These are phyloP conservation scores for Cryptococcus maquisensis DNA, from an alignment of 1,284 basidiomycete species.

Conservation along the genomic window DNA sequence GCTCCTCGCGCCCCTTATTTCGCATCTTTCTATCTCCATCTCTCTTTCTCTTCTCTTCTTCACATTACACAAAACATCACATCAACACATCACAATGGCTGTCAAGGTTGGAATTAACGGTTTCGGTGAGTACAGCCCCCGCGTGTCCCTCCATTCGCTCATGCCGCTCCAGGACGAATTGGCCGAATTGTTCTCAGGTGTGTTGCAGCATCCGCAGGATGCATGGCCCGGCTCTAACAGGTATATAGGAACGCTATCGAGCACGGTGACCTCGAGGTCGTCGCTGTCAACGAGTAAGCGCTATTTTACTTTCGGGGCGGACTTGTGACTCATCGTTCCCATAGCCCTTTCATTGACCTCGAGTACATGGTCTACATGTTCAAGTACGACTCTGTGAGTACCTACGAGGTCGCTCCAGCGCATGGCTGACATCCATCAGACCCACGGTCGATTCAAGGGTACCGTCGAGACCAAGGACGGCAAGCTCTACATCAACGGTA, in stretches of 20 bases:
- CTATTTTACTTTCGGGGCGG: not conserved
- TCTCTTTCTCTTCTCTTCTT: conserved; percentile 8
- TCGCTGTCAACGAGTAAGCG: conserved; percentile 84
- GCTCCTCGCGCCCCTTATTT: no score
- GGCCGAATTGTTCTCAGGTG: conserved; percentile 87
- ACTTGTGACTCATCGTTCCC: conserved; percentile 2
- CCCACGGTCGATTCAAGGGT: conserved; percentile 94
- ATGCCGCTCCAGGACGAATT: conserved; percentile 69
- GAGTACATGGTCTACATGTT: conserved; percentile 99
- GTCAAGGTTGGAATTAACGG: conserved; percentile 94
- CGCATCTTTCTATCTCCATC: no score
- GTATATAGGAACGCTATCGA: conserved; percentile 71
- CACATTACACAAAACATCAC: not conserved
- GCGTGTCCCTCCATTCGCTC: conserved; percentile 3
- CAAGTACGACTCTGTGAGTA: conserved; percentile 77
- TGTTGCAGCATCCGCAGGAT: not conserved
- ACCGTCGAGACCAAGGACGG: conserved; percentile 76
- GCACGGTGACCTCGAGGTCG: conserved; percentile 70
- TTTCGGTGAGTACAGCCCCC: conserved; percentile 64
- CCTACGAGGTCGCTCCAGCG: not conserved
- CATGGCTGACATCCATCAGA: conserved; percentile 40
- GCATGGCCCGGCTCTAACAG: not conserved
- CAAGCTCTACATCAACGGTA: conserved; percentile 84
- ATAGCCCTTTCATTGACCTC: conserved; percentile 89
- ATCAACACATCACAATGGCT: conserved; percentile 41